A percentile compares a stretch with the other conserved stretches of the same genome.
Evolutionary conservation across 768 basidiomycete genomes (phyloP).

Genomic region (Rhodotorula taiwanensis): DNA sequence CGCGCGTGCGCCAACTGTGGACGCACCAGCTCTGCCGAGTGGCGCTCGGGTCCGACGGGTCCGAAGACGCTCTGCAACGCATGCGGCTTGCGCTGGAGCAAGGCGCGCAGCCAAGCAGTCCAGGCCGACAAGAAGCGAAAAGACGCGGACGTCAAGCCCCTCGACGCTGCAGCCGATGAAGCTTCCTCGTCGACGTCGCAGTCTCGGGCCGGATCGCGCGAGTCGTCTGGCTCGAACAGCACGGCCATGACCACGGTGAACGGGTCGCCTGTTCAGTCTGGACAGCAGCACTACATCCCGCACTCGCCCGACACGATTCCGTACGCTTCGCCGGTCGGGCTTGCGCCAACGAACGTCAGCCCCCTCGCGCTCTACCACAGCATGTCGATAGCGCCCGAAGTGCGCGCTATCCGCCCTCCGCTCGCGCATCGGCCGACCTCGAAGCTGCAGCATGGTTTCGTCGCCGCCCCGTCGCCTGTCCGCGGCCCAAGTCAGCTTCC

Average conservation of each 20-base stretch:
- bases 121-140: slow-evolving; percentile 15
- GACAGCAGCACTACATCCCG: neutral
- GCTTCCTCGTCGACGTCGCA: neutral
- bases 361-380: neutral
- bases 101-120: slow-evolving; percentile 20
- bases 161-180: neutral
- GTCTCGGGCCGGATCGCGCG: slow-evolving; percentile 2
- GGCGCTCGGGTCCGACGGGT: slow-evolving; percentile 81
- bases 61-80: slow-evolving; percentile 81
- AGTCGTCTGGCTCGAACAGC: slow-evolving; percentile 3
- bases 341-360: neutral
- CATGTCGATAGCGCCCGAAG: too few species aligned
- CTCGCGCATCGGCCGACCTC: neutral
- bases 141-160: neutral
- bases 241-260: slow-evolving; percentile 16
- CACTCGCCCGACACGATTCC: neutral
- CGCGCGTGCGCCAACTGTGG: slow-evolving; percentile 56
- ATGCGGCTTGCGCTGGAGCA: slow-evolving; percentile 75
- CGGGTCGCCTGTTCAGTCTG: neutral
- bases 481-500: too few species aligned
- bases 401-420: neutral
- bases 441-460: neutral
- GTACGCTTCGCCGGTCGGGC: neutral
- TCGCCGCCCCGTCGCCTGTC: neutral
- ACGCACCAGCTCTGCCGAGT: slow-evolving; percentile 91